Conservation (phyloP, 257 asterid species). For the Cinchona pubescens region DNA sequence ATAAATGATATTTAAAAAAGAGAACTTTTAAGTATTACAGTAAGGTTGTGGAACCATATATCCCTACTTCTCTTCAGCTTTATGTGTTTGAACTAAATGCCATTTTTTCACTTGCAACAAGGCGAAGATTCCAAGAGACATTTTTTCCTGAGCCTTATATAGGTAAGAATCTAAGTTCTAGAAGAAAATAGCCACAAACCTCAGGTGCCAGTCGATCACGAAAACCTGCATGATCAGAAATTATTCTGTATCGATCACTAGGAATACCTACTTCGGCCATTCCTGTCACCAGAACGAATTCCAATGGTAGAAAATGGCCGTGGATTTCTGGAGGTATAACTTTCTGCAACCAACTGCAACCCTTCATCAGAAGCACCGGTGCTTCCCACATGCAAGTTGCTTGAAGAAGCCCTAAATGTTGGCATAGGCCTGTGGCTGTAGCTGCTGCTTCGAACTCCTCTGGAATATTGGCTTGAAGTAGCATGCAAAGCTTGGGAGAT, state of each 20-base stretch:
- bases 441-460: conserved; percentile 56
- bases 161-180: background rate
- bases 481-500: conserved; percentile 40
- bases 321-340: conserved; percentile 46
- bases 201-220: conserved; percentile 48
- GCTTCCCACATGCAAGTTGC: conserved; percentile 47
- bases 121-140: too few species aligned
- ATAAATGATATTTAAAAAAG: background rate
- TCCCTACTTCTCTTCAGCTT: background rate
- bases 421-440: conserved; percentile 50
- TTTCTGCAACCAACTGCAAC: conserved; percentile 40
- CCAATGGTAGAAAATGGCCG: conserved; percentile 42
- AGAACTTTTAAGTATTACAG: background rate
- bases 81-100: background rate
- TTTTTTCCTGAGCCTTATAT: background rate
- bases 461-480: conserved; percentile 37
- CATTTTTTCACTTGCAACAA: too few species aligned
- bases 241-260: conserved; percentile 47
- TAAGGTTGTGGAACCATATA: background rate
- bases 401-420: conserved; percentile 51
- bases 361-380: conserved; percentile 49
- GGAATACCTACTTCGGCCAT: conserved; percentile 42
- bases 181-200: conserved; percentile 35
- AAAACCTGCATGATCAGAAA: conserved; percentile 41
- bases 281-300: conserved; percentile 41